These are phyloP conservation scores for Podaxis sp. DNA, from an alignment of 768 basidiomycete genomes.

Conservation along the genomic window DNA sequence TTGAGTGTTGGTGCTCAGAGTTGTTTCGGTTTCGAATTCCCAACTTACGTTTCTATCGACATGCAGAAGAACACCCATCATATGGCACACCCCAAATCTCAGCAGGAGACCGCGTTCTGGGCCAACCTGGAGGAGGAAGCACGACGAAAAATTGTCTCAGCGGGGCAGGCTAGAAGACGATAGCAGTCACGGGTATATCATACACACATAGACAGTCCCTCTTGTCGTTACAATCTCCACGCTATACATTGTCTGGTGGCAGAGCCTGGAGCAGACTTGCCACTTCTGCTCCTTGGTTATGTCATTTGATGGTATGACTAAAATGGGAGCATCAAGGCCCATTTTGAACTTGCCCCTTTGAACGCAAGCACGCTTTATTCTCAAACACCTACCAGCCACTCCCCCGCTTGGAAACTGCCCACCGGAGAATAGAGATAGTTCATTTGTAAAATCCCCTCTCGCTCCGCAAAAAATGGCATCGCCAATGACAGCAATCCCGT, in stretches of 20 bases:
- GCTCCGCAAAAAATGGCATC: conserved; percentile 7
- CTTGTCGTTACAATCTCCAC: background rate
- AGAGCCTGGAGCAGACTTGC: background rate
- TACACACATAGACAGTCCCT: background rate
- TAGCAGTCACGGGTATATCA: background rate
- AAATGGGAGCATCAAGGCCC: background rate
- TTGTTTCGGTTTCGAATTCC: background rate
- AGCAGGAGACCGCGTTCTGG: conserved; percentile 87
- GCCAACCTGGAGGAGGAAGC: conserved; percentile 83
- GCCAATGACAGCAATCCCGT: conserved; percentile 33
- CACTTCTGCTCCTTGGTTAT: background rate
- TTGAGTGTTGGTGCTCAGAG: conserved; percentile 58
- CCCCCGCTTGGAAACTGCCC: background rate
- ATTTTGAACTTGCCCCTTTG: background rate
- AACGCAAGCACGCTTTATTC: too few relatives aligned
- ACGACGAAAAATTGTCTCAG: conserved; percentile 53
- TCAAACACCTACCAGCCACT: background rate
- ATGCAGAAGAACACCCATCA: conserved; percentile 63
- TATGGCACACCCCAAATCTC: conserved; percentile 80
- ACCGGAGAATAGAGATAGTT: background rate
- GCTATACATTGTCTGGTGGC: too few relatives aligned
- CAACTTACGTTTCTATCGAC: background rate
- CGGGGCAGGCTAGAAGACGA: conserved; percentile 32
- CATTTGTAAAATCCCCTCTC: background rate
- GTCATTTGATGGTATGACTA: background rate